Evolutionary conservation across 2,329 filamentous ascomycete genomes (phyloP), one percentile per base, ranked within the genome.

Genomic region (Alternaria tenuissima): DNA sequence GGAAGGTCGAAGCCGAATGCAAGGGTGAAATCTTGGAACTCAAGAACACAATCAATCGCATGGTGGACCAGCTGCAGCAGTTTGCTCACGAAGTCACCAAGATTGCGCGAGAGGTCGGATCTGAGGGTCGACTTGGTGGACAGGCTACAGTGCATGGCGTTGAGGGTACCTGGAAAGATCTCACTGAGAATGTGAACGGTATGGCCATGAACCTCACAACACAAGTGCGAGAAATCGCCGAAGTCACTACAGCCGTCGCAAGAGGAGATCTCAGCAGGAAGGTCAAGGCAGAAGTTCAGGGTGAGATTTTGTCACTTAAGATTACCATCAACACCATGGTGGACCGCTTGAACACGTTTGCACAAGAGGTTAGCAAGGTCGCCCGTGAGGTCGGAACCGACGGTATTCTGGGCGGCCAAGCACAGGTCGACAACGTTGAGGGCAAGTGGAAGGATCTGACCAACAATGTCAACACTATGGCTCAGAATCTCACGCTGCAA

Each of bases 321-420:
- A 93, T 94, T 73, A 99, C 94, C 7, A 88, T 89, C 80, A 89
- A 89, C 71, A 85, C 85, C 72, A 89, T 89, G 87, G 87, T 89
- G 68, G 87, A 89, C 76, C 81, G 86, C 57, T 77, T 89, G 32
- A 87, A 87, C 68, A 88, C 86, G 1, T 89, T 89, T 65, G 87
- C 87, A 8, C 87, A 87, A 68, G 86, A 89, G 73, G 87, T 89
- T 66, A 88, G 86, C 81, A 88, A 88, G 75, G 87, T 89, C 54
- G 87, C 87, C 49, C 82, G 87, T 67, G 87, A 89, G 74, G 87
- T 89, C 77, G 87, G 87, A 59, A 89, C 86, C 8, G 86, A 89
- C 66, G 87, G 87, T 70, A 87, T 84, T 22, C 80, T 89, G n/a
- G 87, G 87, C 55, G 87, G 87, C 3, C 87, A 89, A 73, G 87